These are phyloP conservation scores for Wickerhamiella parazyma DNA, from an alignment of 805 yeast species.

Conservation along the genomic window DNA sequence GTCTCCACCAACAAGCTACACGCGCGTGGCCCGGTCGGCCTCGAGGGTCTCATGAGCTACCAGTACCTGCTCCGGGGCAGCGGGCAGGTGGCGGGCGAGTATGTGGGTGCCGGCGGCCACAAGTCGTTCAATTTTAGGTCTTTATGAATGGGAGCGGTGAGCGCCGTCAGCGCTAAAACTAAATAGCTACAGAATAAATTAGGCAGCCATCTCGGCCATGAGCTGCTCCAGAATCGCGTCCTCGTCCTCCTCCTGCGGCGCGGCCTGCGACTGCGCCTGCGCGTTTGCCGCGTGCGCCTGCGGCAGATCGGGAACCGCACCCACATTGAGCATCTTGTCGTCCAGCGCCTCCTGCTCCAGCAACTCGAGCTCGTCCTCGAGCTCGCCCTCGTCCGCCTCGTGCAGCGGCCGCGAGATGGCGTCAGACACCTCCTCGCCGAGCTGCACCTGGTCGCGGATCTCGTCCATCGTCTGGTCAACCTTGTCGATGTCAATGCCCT, in stretches of 20 bases:
- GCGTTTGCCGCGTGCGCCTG: too few species aligned
- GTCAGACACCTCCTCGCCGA: slow-evolving; percentile 88
- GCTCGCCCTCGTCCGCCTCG: slow-evolving; percentile 72
- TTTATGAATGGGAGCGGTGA: too few species aligned
- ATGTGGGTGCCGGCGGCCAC: slow-evolving; percentile 83
- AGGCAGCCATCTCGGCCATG: slow-evolving; percentile 33
- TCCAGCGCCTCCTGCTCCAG: slow-evolving; percentile 72
- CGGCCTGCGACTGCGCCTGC: too few species aligned
- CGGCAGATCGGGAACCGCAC: slow-evolving; percentile 25
- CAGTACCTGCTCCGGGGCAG: slow-evolving; percentile 85
- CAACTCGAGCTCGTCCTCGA: slow-evolving; percentile 84
- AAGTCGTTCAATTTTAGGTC: slow-evolving; percentile 54
- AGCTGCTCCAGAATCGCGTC: slow-evolving; percentile 32
- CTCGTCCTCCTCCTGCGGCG: slow-evolving; percentile 31
- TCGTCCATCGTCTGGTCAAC: slow-evolving; percentile 98
- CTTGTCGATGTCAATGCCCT: slow-evolving; percentile 87
- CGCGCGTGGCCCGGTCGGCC: slow-evolving; percentile 97
- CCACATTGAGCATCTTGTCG: slow-evolving; percentile 38
- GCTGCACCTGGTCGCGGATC: slow-evolving; percentile 89
- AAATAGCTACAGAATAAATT: not conserved
- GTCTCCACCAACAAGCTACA: slow-evolving; percentile 94
- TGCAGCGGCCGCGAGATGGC: slow-evolving; percentile 93
- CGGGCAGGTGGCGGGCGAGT: slow-evolving; percentile 88
- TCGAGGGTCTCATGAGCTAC: slow-evolving; percentile 91
- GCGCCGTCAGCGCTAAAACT: too few species aligned